Evolutionary conservation across 805 yeast genomes (phyloP).

Genomic region (Starmera caribaea): DNA sequence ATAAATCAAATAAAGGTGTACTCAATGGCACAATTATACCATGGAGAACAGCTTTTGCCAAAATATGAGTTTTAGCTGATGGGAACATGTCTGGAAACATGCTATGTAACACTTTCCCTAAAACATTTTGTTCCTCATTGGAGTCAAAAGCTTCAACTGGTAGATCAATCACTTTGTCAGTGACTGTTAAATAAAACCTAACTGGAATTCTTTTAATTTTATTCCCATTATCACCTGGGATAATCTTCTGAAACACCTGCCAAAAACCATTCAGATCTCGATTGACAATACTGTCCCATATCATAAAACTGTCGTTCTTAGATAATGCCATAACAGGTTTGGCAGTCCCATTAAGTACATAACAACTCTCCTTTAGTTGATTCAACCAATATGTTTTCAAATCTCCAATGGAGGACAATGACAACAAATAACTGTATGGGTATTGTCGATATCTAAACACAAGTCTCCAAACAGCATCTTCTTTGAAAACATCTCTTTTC

Average conservation of each 20-base stretch:
- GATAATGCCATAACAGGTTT: conserved; percentile 74
- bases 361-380: conserved; percentile 76
- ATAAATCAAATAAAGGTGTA: conserved; percentile 36
- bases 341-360: conserved; percentile 65
- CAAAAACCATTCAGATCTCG: conserved; percentile 24
- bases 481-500: conserved; percentile 6
- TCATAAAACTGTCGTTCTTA: conserved; percentile 41
- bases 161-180: conserved; percentile 25
- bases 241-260: conserved; percentile 13
- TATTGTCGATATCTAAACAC: conserved; percentile 30
- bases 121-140: conserved; percentile 12
- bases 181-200: conserved; percentile 33
- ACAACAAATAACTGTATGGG: conserved; percentile 36
- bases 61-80: conserved; percentile 22
- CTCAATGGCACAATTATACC: conserved; percentile 42
- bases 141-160: conserved; percentile 13
- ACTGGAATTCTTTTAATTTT: conserved; percentile 35
- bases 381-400: conserved; percentile 56
- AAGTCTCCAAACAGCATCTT: conserved; percentile 35
- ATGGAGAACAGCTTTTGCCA: conserved; percentile 39
- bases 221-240: conserved; percentile 9
- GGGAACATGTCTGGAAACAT: conserved; percentile 39
- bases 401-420: conserved; percentile 21
- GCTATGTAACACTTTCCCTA: conserved; percentile 31
- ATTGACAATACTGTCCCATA: conserved; percentile 44